Evolutionary conservation across 345 rosid species (phyloP), one percentile per base, ranked within the genome.

Genomic region (Ricinus communis): DNA sequence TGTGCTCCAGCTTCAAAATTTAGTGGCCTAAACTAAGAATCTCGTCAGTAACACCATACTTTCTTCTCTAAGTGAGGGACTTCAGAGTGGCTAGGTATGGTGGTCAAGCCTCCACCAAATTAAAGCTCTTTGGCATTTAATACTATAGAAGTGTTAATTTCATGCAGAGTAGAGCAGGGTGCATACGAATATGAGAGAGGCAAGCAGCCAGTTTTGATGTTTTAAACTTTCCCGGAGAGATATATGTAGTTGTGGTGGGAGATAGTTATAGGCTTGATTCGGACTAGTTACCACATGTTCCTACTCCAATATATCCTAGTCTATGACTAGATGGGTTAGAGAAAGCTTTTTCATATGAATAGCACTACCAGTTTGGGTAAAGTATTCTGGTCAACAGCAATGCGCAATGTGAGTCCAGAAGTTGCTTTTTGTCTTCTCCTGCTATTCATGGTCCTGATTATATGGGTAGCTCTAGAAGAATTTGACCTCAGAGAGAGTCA

Each of bases 1-100:
- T 50, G 1, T 36, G 30, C 18, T 63, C 36, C 76, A 63, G 28
- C 56, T 63, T 45, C 11, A 65, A 16, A 65, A 45, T 27, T 45
- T 49, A 30, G 22, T 19, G 14, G 0, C 4, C 31, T 31, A 36
- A 55, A 10, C 9, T 16, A 40, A 19, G 25, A 18, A 24, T 11
- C 28, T 28, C 16, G 25, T 27, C 45, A 24, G 8, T 28, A 25
- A 21, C 58, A 66, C 14, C 52, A 16, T 68, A 33, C 46, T 67
- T 67, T 53, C 46, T 68, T 40, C 33, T 9, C 51, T 18, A 68
- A 24, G 57, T 24, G 45, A 27, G 6, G 51, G 15, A 67, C 19
- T 52, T 67, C 0, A 49, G 22, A 38, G 33, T 7, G 21, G 18
- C 47, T 11, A 21, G 28, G 28, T 8, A 25, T 47, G 49, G 8